phyloP scores from a whole-genome alignment of 495 filamentous ascomycete genomes.

The Niebla homalea region DNA sequence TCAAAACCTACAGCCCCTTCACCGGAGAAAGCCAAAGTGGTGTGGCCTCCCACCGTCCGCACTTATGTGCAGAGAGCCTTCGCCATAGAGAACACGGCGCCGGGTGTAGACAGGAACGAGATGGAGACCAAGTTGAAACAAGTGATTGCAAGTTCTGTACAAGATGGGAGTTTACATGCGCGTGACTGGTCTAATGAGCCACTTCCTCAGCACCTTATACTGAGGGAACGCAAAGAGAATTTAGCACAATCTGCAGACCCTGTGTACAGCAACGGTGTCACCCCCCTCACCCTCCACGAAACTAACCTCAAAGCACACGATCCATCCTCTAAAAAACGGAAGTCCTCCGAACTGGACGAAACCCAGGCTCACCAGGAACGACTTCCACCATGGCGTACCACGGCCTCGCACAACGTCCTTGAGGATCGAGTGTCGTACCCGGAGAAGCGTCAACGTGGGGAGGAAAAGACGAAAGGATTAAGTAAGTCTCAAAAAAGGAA shows the following conservation, averaged over 20 bases:
- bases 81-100: constrained; percentile 50
- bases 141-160: constrained; percentile 69
- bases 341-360: constrained; percentile 50
- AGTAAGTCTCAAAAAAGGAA: constrained; percentile 90
- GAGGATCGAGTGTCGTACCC: constrained; percentile 66
- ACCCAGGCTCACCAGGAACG: constrained; percentile 28
- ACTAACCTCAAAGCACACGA: constrained; percentile 19
- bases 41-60: constrained; percentile 66
- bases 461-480: constrained; percentile 36
- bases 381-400: constrained; percentile 60
- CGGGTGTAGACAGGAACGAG: constrained; percentile 49
- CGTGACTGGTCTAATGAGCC: constrained; percentile 74
- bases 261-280: constrained; percentile 18
- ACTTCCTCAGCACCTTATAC: constrained; percentile 78
- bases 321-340: constrained; percentile 54
- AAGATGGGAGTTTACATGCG: constrained; percentile 48
- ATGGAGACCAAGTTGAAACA: constrained; percentile 77
- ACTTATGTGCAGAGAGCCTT: constrained; percentile 77
- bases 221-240: constrained; percentile 47
- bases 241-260: constrained; percentile 22
- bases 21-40: constrained; percentile 38
- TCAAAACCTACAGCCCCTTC: constrained; percentile 16
- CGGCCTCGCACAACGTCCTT: constrained; percentile 48
- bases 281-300: constrained; percentile 10
- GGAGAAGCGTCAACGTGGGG: constrained; percentile 48